Evolutionary conservation across 2,329 filamentous ascomycete genomes (phyloP), one percentile per base, ranked within the genome.

Genomic region (Penicillium thymicola): DNA sequence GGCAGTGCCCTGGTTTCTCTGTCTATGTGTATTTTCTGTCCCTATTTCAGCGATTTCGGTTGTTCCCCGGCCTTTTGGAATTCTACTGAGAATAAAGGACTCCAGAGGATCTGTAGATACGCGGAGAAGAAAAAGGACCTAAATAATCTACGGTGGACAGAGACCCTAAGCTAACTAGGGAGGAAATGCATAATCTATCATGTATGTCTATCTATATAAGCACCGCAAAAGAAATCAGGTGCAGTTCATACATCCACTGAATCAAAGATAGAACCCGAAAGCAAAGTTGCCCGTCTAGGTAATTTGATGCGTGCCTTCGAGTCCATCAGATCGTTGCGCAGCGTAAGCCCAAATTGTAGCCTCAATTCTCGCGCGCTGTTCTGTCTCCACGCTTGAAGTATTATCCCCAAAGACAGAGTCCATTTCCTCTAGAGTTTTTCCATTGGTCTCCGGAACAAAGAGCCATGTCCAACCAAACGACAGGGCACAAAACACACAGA

Each of bases 371-470:
- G 53, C 40, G 13, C 53, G 49, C 21, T 56, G 48, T 23, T 27
- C 41, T 7, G 11, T 44, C 25, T 52, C 48, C 6, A 21, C 21
- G n/a, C 16, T 53, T 2, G 44, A 32, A 16, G 28, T 45, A 23
- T 55, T 55, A 21, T 55, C 32, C 23, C 36, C 16, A 54, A 69
- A 72, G 13, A 72, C 62, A n/a, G 62, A 62, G 36, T 82, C 79
- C 72, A 83, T 80, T 57, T 82, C 74, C 62, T 82, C 80, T 6
- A 83, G 72, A 8, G 75, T 81, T 41, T 74, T 71, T 1, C 81
- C 81, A 34, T 77, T 80, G 2, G 82, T 85, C 65, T 85, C 83
- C 0, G 80, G 82, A 0, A 82, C 77, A 53, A 80, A 79, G 37
- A 77, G 57, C 67, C 69, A 80, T 0, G 78, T 77, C 76, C 79